Base-by-base conservation (phyloP, 176 grass and related monocot genomes). In the Coix lacrymajobi region DNA sequence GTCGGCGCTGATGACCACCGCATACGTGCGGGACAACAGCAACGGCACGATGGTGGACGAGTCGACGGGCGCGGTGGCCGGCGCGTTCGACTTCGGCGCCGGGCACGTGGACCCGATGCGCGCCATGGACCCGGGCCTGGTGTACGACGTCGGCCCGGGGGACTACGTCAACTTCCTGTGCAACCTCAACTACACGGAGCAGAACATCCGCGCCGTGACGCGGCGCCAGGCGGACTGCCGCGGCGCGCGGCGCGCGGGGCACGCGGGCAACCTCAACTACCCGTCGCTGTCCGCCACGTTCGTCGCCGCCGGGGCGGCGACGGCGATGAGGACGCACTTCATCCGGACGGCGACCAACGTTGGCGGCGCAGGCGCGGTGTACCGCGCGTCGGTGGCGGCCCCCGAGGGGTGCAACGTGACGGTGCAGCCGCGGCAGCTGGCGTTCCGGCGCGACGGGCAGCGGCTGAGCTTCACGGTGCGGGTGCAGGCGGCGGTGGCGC, bases 31-130 rank as follows among this genome's bases (percentile, higher is more conserved):
- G 81, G 92, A 97, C 86, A 97, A 94, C 69, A 60, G 70, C 70
- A 94, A 94, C 52, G 79, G 85, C 14, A 93, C 87, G 49, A 93
- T 98, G 72, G 11, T 74, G 3, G 92, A 98, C 86, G 95, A 98
- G 73, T 98, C 95, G 2, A 93, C 88, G 8, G 86, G 89, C 46
- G 64, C 81, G 25, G 81, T 71, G 36, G 89, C 92, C 3, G 86
- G 77, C 51, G 88, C 74, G 33, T 98, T 98, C 71, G 95, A 91
- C 85, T 88, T 91, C 12, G 95, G 95, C 9, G 79, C 96, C 8
- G 92, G 92, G 24, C 92, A 98, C 69, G 92, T 93, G n/a, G 82
- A 98, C 88, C 96, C 96, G 22, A 90, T 91, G 91, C 92, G 92
- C 24, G 95, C 92, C 56, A 98, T 98, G 92, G 90, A 98, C 82